Conservation (phyloP, 2,329 filamentous ascomycete genomes). For the Colletotrichum cereale region DNA sequence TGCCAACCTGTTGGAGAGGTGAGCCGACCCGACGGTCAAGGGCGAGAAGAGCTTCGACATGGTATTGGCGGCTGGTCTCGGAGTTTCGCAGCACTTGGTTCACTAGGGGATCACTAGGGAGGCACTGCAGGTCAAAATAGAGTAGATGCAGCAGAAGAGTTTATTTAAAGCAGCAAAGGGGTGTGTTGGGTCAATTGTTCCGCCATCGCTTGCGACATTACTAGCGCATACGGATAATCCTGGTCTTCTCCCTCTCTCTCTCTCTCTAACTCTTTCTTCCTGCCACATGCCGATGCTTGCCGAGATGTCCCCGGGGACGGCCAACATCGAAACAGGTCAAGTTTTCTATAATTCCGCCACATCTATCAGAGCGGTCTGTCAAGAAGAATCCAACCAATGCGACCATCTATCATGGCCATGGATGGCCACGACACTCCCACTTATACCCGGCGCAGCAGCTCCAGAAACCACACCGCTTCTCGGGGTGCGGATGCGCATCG, state of each 20-base stretch:
- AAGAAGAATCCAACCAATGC: background rate
- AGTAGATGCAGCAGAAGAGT: background rate
- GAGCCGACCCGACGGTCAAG: conserved; percentile 36
- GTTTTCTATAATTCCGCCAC: background rate
- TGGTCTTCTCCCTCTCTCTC: background rate
- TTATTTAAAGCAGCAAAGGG: background rate
- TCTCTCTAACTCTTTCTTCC: background rate
- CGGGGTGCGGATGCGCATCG: conserved; percentile 23
- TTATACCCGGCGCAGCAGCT: background rate
- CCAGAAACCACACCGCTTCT: conserved; percentile 1
- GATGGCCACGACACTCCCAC: background rate
- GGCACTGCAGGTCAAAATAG: background rate
- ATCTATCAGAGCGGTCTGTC: background rate
- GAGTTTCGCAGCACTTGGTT: background rate
- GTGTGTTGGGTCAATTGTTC: background rate
- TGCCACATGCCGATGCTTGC: background rate
- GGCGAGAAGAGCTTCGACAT: conserved; percentile 42
- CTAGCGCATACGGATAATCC: conserved; percentile 2
- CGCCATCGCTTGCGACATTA: background rate
- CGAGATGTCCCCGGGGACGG: background rate
- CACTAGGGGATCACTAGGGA: background rate
- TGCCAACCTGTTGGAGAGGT: conserved; percentile 43
- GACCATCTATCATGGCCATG: background rate
- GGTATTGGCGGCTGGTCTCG: background rate
- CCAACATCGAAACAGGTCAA: background rate